Evolutionary conservation across 257 asterid genomes (phyloP), one percentile per base, ranked within the genome.

Genomic region (Knoxia roxburghii): DNA sequence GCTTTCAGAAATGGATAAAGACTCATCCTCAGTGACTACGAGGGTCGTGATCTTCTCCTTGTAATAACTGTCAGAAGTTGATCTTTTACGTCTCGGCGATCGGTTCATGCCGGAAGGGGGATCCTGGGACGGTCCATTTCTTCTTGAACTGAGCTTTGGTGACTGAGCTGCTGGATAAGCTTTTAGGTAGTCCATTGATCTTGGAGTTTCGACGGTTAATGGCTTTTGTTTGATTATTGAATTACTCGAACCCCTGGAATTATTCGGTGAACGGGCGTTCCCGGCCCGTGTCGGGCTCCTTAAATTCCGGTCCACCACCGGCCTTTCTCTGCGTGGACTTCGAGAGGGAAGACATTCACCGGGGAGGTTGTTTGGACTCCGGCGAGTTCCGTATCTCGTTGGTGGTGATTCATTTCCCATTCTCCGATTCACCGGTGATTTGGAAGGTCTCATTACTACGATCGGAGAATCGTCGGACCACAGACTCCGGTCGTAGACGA

Each of bases 1-100:
- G 74, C 96, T 87, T 53, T 83, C 95, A 43, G 95, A 86, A 43
- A 86, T 71, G 73, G 97, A 88, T 18, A 94, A 90, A 54, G 95
- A 81, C 58, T 86, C 96, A 55, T 90, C 96, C 81, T 90, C 96
- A 18, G 85, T 76, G 1, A 39, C 71, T 24, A 68, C 67, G 32
- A 64, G 68, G 60, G 72, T 73, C 0, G 83, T 68, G 77, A 67
- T 81, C 81, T 84, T 83, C 72, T 84, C 90, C 53, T 77, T 88
- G 57, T 74, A 83, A 73, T 73, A 70, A 68, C 72, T 71, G 68
- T 72, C 82, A 2, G 74, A 67, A 71, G 74, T 70, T 40, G 84
- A 27, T 75, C 75, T 89, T 73, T 61, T 78, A 73, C 68, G 79
- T 74, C 83, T 83, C 7, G 95, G 85, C 33, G 93, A 81, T 39